These are phyloP conservation scores for Mucor plumbeus DNA, from an alignment of 371 early-diverging fungal genomes.

Conservation along the genomic window DNA sequence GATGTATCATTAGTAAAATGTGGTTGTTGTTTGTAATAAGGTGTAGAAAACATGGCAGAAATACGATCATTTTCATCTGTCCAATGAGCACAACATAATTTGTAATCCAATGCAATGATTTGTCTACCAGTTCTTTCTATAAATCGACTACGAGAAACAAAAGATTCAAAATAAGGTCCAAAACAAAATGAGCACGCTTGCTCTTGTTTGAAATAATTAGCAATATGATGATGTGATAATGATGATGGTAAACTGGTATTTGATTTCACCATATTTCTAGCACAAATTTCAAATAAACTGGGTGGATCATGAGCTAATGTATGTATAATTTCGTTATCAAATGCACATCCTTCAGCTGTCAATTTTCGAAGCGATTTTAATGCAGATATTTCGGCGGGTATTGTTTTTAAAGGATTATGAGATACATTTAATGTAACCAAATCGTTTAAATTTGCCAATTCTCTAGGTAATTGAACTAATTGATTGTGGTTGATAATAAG, in stretches of 20 bases:
- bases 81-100: constrained; percentile 53
- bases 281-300: constrained; percentile 77
- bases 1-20: background rate
- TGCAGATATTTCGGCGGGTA: constrained; percentile 47
- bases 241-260: constrained; percentile 61
- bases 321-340: constrained; percentile 38
- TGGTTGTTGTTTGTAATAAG: constrained; percentile 1
- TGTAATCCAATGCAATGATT: constrained; percentile 42
- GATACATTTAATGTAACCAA: constrained; percentile 70
- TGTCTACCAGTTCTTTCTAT: constrained; percentile 65
- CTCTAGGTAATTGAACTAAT: constrained; percentile 59
- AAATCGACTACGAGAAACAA: constrained; percentile 62
- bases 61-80: constrained; percentile 43
- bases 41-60: constrained; percentile 38
- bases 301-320: constrained; percentile 49
- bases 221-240: constrained; percentile 55
- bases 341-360: constrained; percentile 56
- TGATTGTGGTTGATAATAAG: constrained; percentile 63
- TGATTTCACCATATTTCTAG: constrained; percentile 73
- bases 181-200: constrained; percentile 83
- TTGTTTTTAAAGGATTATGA: constrained; percentile 61
- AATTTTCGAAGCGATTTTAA: constrained; percentile 67
- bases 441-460: constrained; percentile 54
- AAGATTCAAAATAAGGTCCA: constrained; percentile 86
- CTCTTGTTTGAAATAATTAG: constrained; percentile 69